Conservation (phyloP, 1,284 basidiomycete genomes). For the Sanghuangporus sanghuang region DNA sequence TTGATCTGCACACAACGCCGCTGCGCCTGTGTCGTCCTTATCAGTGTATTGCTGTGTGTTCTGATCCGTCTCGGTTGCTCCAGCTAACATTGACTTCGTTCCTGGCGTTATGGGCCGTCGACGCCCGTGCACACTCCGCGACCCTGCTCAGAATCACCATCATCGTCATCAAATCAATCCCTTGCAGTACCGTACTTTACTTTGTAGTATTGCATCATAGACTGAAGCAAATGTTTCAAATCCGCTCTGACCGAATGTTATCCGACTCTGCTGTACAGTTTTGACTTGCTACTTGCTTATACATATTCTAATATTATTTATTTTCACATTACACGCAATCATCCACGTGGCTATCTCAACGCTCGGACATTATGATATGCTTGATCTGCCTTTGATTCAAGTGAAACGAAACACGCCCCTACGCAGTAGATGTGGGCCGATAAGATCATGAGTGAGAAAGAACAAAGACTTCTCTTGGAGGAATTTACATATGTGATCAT, state of each 20-base stretch:
- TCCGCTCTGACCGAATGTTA: too few species aligned
- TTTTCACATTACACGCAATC: too few species aligned
- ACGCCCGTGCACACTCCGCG: neutral
- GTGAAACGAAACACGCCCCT: too few species aligned
- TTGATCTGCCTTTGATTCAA: too few species aligned
- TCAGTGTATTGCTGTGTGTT: neutral
- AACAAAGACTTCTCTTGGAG: conserved; percentile 1
- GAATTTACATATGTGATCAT: neutral
- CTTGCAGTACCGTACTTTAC: neutral
- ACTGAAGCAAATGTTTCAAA: neutral
- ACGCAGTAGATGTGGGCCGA: neutral
- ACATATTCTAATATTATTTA: too few species aligned
- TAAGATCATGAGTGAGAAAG: neutral
- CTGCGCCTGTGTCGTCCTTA: neutral
- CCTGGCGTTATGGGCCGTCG: neutral
- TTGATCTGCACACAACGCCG: neutral
- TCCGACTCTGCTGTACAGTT: too few species aligned
- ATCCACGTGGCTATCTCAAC: too few species aligned
- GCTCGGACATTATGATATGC: too few species aligned
- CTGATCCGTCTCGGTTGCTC: too few species aligned
- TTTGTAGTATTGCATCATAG: neutral
- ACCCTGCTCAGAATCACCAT: neutral
- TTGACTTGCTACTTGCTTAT: too few species aligned
- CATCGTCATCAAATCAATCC: neutral
- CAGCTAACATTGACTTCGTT: neutral